These are phyloP conservation scores for Vanrija pseudolonga DNA, from an alignment of 1,284 basidiomycete species.

Conservation along the genomic window DNA sequence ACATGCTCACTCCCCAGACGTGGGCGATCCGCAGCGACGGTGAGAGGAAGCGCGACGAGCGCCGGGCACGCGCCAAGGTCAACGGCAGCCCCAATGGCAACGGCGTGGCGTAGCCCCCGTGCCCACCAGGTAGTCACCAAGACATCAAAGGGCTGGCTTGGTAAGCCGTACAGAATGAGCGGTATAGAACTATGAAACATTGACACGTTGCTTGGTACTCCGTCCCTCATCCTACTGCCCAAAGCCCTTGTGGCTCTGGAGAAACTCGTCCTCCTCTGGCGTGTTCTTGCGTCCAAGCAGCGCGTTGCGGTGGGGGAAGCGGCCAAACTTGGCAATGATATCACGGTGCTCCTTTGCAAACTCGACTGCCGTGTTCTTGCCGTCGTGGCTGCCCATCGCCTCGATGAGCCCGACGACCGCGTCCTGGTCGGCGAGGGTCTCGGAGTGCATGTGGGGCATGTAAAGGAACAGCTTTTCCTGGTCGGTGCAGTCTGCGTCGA, in stretches of 20 bases:
- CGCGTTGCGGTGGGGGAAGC: slow-evolving; percentile 9
- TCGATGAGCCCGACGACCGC: not conserved
- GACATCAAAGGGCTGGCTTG: too few species aligned
- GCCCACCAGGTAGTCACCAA: too few species aligned
- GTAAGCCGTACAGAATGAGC: too few species aligned
- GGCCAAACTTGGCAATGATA: slow-evolving; percentile 3
- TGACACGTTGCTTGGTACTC: too few species aligned
- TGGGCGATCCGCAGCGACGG: slow-evolving; percentile 32
- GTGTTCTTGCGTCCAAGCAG: slow-evolving; percentile 2
- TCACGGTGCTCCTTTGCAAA: slow-evolving; percentile 2
- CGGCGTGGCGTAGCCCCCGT: too few species aligned
- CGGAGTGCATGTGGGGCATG: slow-evolving; percentile 8
- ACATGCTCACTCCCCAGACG: slow-evolving; percentile 10
- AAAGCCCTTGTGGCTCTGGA: not conserved
- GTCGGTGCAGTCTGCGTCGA: not conserved
- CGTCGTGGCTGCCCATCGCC: not conserved
- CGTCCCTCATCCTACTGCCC: slow-evolving; percentile 1
- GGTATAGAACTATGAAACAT: too few species aligned
- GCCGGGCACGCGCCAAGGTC: too few species aligned
- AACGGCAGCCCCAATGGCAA: too few species aligned
- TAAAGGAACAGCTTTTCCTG: slow-evolving; percentile 6
- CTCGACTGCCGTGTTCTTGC: not conserved
- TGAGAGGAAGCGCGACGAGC: too few species aligned
- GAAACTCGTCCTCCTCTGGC: slow-evolving; percentile 2
- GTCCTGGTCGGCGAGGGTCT: slow-evolving; percentile 10